Evolutionary conservation across 345 rosid genomes (phyloP), one percentile per base, ranked within the genome.

Genomic region (Kernera saxatilis): DNA sequence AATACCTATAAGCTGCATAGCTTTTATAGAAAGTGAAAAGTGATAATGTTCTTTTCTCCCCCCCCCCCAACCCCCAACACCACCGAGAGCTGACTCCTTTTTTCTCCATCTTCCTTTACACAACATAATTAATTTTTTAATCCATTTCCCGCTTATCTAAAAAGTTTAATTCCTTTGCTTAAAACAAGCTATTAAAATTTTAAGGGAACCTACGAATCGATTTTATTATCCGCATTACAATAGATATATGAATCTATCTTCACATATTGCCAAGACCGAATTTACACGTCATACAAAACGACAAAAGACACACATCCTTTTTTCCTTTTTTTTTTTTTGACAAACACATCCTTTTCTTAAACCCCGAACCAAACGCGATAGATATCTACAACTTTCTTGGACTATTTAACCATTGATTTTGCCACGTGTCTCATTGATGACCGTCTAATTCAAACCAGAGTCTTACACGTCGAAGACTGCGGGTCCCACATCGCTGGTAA

Each of bases 401-500:
- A 46, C 40, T 46, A 13, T 52, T 27, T 35, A 46, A 10, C 67
- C 74, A 39, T 49, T 4, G 25, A 23, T 23, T 30, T 50, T 4
- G 54, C 69, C 80, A 78, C 78, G 77, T 72, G 74, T 43, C 32
- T 0, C 13, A 0, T 9, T 26, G 3, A 8, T 0, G 30, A 44
- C 40, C 30, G 29, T 27, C 7, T 13, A 21, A 3, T 3, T 82
- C 78, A 80, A 12, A 84, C 85, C 33, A 83, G 69, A 6, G 85
- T 74, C 79, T 76, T 84, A 52, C 98, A 93, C 1, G 80, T 70
- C 3, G 85, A 86, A 1, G 88, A 78, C 39, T 78, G 71, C 0
- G 98, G 97, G 74, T 93, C 97, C 97, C 96, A 93, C 91, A 87
- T 82, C 8, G 98, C 98, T 13, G 98, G 98, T 35, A 91, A 30